These are phyloP conservation scores for Erysimum cheiranthoides DNA, from an alignment of 345 rosid genomes.

Conservation along the genomic window DNA sequence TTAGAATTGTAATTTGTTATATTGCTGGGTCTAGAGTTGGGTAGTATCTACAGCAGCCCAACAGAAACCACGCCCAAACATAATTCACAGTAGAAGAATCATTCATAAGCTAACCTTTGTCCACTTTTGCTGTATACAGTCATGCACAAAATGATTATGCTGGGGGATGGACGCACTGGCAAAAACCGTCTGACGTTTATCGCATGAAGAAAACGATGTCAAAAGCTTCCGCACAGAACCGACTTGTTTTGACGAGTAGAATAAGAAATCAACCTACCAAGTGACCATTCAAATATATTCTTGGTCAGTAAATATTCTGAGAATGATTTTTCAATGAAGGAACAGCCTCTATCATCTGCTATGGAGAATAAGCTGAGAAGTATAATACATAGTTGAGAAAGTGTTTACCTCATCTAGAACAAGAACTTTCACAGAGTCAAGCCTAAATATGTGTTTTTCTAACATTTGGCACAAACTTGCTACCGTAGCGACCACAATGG, in stretches of 20 bases:
- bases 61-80: slow-evolving; percentile 1
- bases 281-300: slow-evolving; percentile 19
- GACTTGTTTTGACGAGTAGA: slow-evolving; percentile 85
- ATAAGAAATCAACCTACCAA: slow-evolving; percentile 88
- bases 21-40: not conserved
- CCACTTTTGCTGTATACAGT: slow-evolving; percentile 95
- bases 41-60: slow-evolving; percentile 16
- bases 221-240: slow-evolving; percentile 79
- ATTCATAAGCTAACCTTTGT: slow-evolving; percentile 66
- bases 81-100: not conserved
- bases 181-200: slow-evolving; percentile 80
- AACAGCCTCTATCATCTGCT: slow-evolving; percentile 5
- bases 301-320: slow-evolving; percentile 7
- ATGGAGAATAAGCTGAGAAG: not conserved
- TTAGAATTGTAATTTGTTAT: slow-evolving; percentile 20
- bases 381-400: not conserved
- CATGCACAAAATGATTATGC: slow-evolving; percentile 78
- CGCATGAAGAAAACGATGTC: slow-evolving; percentile 73
- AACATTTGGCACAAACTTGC: slow-evolving; percentile 86
- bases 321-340: not conserved
- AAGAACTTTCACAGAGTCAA: slow-evolving; percentile 70
- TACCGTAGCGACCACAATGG: slow-evolving; percentile 83
- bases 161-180: slow-evolving; percentile 98
- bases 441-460: slow-evolving; percentile 74
- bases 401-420: slow-evolving; percentile 84